Base-by-base conservation (phyloP, 305 asterid species). In the Fraxinus floribunda region DNA sequence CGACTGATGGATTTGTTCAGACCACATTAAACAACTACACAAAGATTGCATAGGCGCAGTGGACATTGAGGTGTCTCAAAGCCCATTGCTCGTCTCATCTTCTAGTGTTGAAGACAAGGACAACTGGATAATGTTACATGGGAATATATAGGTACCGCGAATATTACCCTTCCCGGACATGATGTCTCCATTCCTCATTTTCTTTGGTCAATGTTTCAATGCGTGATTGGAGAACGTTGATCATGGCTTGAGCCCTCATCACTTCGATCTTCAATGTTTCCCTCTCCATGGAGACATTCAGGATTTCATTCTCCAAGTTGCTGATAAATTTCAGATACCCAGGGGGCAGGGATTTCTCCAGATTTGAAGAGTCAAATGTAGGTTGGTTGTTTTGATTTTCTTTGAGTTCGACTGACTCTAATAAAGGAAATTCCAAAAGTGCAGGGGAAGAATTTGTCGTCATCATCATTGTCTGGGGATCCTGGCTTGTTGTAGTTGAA, bases 171-270 rank as follows among this genome's bases (percentile, higher is more conserved):
- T 84, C 86, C 81, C 89, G 90, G 41, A 80, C 89, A 74, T 30
- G 87, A 16, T 92, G 87, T 77, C 87, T 88, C 44, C 92, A 79
- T 77, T 91, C 94, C 46, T 92, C 92, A 26, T 93, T 94, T 52
- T 95, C 98, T 85, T 88, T 90, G 78, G 87, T 38, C 90, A 94
- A 55, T 44, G 76, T 35, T 3, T 91, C 95, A 1, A 94, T 83
- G 5, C 91, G 94, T 0, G 97, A 91, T 82, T 95, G 99, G 80
- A 95, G 94, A 82, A 89, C 77, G 92, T 91, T 90, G 87, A 95
- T 91, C 94, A 94, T 94, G 4, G 98, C 97, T 46, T 95, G 95
- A n/a, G 97, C 97, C 76, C 99, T 90, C 97, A 94, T 94, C 93
- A 95, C 90, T 82, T 95, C 99, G 84, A 95, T 93, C 94, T 92